phyloP scores from a whole-genome alignment of 208 protist genomes.

The Sergeia podlipaevii region DNA sequence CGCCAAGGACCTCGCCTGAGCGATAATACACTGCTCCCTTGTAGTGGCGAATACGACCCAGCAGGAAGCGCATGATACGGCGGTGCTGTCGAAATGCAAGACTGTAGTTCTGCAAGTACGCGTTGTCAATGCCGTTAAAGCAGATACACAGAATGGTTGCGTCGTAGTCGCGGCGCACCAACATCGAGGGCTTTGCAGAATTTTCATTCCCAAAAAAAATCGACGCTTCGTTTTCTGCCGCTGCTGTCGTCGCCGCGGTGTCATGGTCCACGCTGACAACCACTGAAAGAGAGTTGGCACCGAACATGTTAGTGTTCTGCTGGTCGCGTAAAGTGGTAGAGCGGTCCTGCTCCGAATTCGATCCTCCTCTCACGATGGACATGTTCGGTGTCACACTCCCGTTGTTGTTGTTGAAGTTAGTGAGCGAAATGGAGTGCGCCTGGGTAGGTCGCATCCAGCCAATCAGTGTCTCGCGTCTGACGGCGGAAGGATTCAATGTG shows the following conservation, averaged over 20 bases:
- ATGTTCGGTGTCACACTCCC: too few relatives aligned
- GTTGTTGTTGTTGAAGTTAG: too few relatives aligned
- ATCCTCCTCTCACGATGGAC: too few relatives aligned
- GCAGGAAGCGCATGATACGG: slow-evolving; percentile 70
- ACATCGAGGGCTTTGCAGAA: slow-evolving; percentile 27
- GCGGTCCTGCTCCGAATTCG: too few relatives aligned
- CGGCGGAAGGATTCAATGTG: too few relatives aligned
- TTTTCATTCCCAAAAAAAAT: too few relatives aligned
- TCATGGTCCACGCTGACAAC: not conserved
- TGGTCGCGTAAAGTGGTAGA: too few relatives aligned
- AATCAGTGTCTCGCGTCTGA: too few relatives aligned
- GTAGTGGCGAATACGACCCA: slow-evolving; percentile 62
- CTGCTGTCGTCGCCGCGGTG: slow-evolving; percentile 6
- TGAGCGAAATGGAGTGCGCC: too few relatives aligned
- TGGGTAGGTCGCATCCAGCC: too few relatives aligned
- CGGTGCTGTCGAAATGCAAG: slow-evolving; percentile 61
- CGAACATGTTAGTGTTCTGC: too few relatives aligned
- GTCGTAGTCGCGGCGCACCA: slow-evolving; percentile 40
- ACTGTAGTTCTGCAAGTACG: slow-evolving; percentile 63
- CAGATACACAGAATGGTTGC: slow-evolving; percentile 64
- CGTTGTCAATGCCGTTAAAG: slow-evolving; percentile 53
- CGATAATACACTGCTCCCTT: slow-evolving; percentile 71
- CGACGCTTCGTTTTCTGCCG: slow-evolving; percentile 3
- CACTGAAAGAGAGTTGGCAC: too few relatives aligned
- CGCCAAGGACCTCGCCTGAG: slow-evolving; percentile 65